Conservation (phyloP, 495 filamentous ascomycete species). For the Lasiosphaeriaceae sp. region DNA sequence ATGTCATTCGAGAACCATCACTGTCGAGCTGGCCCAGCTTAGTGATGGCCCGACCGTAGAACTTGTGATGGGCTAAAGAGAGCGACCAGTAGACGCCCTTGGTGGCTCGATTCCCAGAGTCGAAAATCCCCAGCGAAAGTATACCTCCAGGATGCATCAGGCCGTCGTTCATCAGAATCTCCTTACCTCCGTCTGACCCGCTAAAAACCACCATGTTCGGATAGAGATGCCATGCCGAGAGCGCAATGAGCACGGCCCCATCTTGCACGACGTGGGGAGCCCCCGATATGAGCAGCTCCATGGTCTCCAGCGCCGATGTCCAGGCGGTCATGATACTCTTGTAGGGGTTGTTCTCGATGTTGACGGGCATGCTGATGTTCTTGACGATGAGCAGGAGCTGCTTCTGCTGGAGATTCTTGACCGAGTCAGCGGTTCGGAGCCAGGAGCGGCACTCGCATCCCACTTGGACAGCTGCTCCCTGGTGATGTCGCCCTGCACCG, state of each 20-base stretch:
- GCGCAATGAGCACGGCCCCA: conserved; percentile 25
- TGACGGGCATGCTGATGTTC: conserved; percentile 26
- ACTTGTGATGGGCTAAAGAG: conserved; percentile 9
- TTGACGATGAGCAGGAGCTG: conserved; percentile 33
- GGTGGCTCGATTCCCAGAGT: not conserved
- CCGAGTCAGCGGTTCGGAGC: conserved; percentile 29
- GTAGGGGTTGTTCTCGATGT: conserved; percentile 15
- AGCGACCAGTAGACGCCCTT: conserved; percentile 19
- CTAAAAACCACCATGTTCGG: conserved; percentile 30
- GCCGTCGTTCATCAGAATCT: conserved; percentile 22
- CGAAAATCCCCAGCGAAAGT: conserved; percentile 24
- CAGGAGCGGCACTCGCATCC: conserved; percentile 38
- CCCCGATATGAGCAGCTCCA: conserved; percentile 27
- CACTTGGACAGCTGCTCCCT: conserved; percentile 29
- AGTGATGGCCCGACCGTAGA: conserved; percentile 13
- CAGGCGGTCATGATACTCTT: conserved; percentile 29
- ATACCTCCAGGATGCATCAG: conserved; percentile 23
- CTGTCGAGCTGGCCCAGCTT: not conserved
- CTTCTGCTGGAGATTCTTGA: conserved; percentile 16
- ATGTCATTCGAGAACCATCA: not conserved
- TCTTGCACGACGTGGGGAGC: conserved; percentile 18
- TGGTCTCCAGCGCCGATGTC: conserved; percentile 17
- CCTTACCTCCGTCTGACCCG: not conserved
- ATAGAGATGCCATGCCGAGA: conserved; percentile 39
- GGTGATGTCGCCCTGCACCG: conserved; percentile 23